Conservation (phyloP, 2,329 filamentous ascomycete species). For the Gremmenia infestans region DNA sequence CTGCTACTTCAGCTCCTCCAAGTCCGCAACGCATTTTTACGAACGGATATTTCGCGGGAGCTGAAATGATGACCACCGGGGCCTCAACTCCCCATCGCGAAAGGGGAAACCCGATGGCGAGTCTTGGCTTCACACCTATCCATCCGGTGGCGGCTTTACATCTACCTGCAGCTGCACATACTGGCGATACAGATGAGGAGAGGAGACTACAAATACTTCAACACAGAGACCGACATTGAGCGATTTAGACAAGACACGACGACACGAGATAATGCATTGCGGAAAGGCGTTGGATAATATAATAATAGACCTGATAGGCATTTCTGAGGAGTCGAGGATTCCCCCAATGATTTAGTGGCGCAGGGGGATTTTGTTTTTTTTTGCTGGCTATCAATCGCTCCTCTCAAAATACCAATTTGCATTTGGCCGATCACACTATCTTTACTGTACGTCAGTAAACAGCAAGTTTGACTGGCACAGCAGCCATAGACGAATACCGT, state of each 20-base stretch:
- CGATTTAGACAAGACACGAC: neutral
- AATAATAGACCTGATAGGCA: neutral
- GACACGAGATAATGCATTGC: neutral
- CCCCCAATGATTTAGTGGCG: neutral
- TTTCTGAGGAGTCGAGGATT: neutral
- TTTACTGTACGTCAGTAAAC: neutral
- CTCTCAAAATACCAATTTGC: constrained; percentile 1
- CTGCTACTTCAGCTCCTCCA: constrained; percentile 50
- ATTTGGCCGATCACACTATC: neutral
- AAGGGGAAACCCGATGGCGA: constrained; percentile 16
- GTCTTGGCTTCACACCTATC: constrained; percentile 28
- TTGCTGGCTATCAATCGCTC: neutral
- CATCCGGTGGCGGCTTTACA: constrained; percentile 19
- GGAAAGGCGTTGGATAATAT: neutral
- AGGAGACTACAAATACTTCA: constrained; percentile 27
- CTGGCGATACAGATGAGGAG: constrained; percentile 23
- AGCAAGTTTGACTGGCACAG: no score
- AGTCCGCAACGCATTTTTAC: constrained; percentile 23
- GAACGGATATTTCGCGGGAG: constrained; percentile 7
- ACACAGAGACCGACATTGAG: constrained; percentile 17
- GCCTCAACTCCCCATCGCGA: neutral
- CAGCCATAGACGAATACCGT: no score
- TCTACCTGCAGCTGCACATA: constrained; percentile 14
- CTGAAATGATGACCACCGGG: neutral
- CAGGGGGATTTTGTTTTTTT: neutral